phyloP scores from a whole-genome alignment of 768 basidiomycete genomes.

The Cystobasidium onofrii region DNA sequence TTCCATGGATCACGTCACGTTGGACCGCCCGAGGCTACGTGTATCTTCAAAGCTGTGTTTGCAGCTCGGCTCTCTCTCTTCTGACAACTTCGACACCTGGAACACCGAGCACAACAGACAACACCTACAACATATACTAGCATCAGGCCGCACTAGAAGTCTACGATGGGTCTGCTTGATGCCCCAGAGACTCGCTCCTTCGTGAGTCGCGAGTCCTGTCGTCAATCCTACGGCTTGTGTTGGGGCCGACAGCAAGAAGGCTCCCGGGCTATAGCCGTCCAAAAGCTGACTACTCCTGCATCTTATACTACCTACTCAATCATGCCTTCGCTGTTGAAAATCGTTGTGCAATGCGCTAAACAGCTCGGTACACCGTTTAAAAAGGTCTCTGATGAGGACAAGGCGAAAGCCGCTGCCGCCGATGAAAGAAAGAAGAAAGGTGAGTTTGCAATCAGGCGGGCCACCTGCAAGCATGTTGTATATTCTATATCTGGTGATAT shows the following conservation, averaged over 20 bases:
- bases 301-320: too few species aligned
- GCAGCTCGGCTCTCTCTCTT: not conserved
- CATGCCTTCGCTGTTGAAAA: not conserved
- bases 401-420: not conserved
- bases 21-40: too few species aligned
- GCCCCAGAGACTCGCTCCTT: not conserved
- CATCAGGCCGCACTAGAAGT: not conserved
- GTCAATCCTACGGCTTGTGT: not conserved
- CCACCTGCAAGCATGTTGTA: too few species aligned
- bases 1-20: too few species aligned
- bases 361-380: not conserved
- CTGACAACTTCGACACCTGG: not conserved
- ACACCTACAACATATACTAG: not conserved
- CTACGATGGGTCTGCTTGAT: not conserved
- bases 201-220: too few species aligned
- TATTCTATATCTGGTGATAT: too few species aligned
- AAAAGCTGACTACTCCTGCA: not conserved
- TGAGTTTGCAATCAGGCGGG: too few species aligned
- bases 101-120: not conserved
- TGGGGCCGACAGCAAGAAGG: not conserved
- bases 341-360: not conserved
- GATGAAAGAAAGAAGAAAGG: not conserved
- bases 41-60: not conserved
- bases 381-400: not conserved
- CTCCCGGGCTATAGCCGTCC: not conserved